Evolutionary conservation across 2,329 filamentous ascomycete species (phyloP).

Genomic region (Myriosclerotinia duriaeana): DNA sequence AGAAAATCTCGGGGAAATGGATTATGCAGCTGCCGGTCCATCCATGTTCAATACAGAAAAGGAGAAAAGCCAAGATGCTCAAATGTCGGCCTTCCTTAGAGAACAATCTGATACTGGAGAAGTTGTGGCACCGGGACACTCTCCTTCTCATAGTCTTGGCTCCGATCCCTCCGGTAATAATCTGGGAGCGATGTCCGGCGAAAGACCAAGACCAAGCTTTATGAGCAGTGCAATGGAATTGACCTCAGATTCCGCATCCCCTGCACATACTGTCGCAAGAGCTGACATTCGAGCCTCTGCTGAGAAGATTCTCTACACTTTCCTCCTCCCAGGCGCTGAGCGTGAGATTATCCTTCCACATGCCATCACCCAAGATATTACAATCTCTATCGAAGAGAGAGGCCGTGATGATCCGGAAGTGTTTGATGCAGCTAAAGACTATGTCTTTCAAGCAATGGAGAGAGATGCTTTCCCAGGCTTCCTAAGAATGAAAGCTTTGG

Average conservation of each 20-base stretch:
- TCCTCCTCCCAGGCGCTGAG: slow-evolving; percentile 90
- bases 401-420: slow-evolving; percentile 95
- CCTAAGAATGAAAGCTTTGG: slow-evolving; percentile 88
- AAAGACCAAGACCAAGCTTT: slow-evolving; percentile 51
- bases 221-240: slow-evolving; percentile 62
- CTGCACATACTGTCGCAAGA: slow-evolving; percentile 78
- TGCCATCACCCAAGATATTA: slow-evolving; percentile 82
- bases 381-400: slow-evolving; percentile 82
- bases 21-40: slow-evolving; percentile 57
- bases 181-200: slow-evolving; percentile 52
- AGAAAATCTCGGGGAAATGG: slow-evolving; percentile 69
- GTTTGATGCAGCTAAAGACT: slow-evolving; percentile 96
- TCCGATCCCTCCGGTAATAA: slow-evolving; percentile 33
- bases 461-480: slow-evolving; percentile 98
- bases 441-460: slow-evolving; percentile 99
- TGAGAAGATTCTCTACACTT: slow-evolving; percentile 98
- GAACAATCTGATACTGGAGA: slow-evolving; percentile 57
- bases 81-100: slow-evolving; percentile 86
- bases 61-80: slow-evolving; percentile 78
- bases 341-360: slow-evolving; percentile 92
- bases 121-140: slow-evolving; percentile 47
- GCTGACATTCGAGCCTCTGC: slow-evolving; percentile 90
- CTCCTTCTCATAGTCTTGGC: slow-evolving; percentile 49
- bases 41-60: slow-evolving; percentile 66
- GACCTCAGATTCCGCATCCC: slow-evolving; percentile 76